These are phyloP conservation scores for Pelargonium myrrhifolium DNA, from an alignment of 441 rosid species.

Conservation along the genomic window DNA sequence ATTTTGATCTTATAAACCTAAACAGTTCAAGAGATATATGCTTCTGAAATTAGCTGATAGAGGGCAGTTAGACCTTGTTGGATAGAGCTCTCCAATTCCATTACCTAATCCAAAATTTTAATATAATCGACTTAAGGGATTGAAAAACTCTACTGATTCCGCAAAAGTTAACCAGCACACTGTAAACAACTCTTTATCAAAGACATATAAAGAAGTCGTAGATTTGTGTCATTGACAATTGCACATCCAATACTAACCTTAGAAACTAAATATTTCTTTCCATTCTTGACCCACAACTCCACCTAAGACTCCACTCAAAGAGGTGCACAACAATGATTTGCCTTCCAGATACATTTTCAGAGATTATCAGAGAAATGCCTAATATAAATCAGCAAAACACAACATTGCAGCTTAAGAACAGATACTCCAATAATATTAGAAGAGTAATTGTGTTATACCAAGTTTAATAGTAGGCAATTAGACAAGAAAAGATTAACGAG, in stretches of 20 bases:
- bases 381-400: conserved; percentile 12
- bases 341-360: not conserved
- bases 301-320: conserved; percentile 2
- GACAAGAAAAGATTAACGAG: conserved; percentile 35
- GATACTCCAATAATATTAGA: conserved; percentile 18
- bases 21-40: not conserved
- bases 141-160: not conserved
- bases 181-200: not conserved
- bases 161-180: not conserved
- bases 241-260: not conserved
- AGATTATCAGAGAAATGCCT: not conserved
- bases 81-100: not conserved
- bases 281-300: not conserved
- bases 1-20: too few relatives aligned
- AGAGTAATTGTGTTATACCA: conserved; percentile 24
- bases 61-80: not conserved
- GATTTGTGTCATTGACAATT: not conserved
- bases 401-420: conserved; percentile 24
- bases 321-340: not conserved
- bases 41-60: not conserved
- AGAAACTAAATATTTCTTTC: not conserved
- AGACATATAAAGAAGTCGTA: not conserved
- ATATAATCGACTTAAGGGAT: not conserved
- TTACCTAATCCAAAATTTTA: not conserved
- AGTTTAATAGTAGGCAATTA: conserved; percentile 22